phyloP scores from a whole-genome alignment of 2,329 filamentous ascomycete genomes.

The Ilyonectria sp. region DNA sequence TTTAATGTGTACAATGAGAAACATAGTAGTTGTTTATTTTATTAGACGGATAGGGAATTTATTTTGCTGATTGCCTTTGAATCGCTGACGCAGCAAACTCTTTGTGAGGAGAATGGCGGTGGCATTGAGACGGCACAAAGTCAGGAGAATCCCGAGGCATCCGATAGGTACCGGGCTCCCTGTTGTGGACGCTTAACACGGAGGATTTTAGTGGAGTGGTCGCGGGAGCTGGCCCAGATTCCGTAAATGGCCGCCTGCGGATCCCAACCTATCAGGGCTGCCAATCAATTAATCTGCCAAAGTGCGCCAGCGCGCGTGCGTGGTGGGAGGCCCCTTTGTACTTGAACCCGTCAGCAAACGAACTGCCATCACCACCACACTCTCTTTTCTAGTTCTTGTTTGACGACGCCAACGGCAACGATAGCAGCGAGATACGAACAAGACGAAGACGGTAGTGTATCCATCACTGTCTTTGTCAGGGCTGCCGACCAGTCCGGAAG shows the following conservation, averaged over 20 bases:
- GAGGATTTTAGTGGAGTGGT: background rate
- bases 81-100: background rate
- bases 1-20: conserved; percentile 50
- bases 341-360: conserved; percentile 1
- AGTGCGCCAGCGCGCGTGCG: background rate
- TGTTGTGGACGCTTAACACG: background rate
- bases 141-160: background rate
- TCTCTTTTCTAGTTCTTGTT: background rate
- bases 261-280: conserved; percentile 12
- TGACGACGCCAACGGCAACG: background rate
- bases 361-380: background rate
- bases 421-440: background rate
- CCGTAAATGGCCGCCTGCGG: background rate
- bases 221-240: background rate
- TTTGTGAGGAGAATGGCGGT: background rate
- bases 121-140: background rate
- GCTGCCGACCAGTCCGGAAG: background rate
- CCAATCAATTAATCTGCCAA: conserved; percentile 23
- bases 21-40: conserved; percentile 45
- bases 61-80: conserved; percentile 27
- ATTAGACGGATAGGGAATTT: conserved; percentile 44
- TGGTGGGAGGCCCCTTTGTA: conserved; percentile 20
- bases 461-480: background rate
- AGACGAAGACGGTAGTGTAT: background rate
- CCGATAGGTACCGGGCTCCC: background rate